Conservation (phyloP, 352 stramenopile genomes). For the Elongisporangium prolatum region DNA sequence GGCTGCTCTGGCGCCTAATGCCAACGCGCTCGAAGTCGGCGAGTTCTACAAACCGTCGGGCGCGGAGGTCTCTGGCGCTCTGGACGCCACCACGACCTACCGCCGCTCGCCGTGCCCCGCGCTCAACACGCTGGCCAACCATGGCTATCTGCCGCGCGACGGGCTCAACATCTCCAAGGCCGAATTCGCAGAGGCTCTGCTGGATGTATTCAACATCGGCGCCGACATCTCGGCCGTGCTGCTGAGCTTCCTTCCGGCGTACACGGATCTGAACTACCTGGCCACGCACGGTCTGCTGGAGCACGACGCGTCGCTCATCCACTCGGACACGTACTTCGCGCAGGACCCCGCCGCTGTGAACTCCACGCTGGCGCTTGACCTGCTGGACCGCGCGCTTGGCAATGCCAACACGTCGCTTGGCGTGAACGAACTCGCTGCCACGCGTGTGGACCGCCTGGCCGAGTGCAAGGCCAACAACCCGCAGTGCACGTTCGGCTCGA, state of each 20-base stretch:
- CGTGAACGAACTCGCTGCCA: slow-evolving; percentile 13
- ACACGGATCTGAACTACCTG: slow-evolving; percentile 12
- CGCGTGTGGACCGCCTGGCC: slow-evolving; percentile 26
- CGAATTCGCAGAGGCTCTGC: slow-evolving; percentile 7
- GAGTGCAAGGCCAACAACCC: slow-evolving; percentile 28
- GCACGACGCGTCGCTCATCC: slow-evolving; percentile 44
- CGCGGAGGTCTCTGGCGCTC: slow-evolving; percentile 24
- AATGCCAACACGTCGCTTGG: too few species aligned
- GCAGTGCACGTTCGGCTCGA: slow-evolving; percentile 24
- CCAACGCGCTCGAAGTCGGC: slow-evolving; percentile 12
- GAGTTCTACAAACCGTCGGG: slow-evolving; percentile 26
- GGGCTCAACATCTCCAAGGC: slow-evolving; percentile 30
- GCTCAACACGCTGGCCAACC: slow-evolving; percentile 54
- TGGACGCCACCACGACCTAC: slow-evolving; percentile 16
- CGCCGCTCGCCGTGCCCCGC: slow-evolving; percentile 38
- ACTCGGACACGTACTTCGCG: slow-evolving; percentile 41
- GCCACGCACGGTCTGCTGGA: slow-evolving; percentile 32
- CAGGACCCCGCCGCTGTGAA: slow-evolving; percentile 26
- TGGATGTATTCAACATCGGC: slow-evolving; percentile 15
- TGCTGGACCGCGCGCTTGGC: slow-evolving; percentile 25
- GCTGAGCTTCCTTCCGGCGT: slow-evolving; percentile 2
- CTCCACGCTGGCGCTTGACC: slow-evolving; percentile 18
- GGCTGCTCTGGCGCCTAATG: neutral
- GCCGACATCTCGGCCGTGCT: slow-evolving; percentile 5
- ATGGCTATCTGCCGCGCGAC: slow-evolving; percentile 42